Evolutionary conservation across 2,329 filamentous ascomycete species (phyloP), one percentile per base, ranked within the genome.

Genomic region (Mycogone perniciosa): DNA sequence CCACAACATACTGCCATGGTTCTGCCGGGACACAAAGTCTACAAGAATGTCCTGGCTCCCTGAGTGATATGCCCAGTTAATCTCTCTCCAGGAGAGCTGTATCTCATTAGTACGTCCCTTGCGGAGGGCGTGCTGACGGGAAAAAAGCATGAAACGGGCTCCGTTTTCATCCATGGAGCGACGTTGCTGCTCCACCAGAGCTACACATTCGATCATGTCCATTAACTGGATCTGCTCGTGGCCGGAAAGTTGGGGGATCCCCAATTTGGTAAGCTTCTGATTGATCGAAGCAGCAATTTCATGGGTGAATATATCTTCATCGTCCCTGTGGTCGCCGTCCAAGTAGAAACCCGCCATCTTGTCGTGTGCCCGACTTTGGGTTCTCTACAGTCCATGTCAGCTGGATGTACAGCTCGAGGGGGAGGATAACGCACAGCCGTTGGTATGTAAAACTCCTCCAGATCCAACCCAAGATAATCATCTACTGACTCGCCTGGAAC

Each of bases 111-210:
- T 78, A 53, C 84, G 80, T 44, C 78, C 76, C 64, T 82, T 84
- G 30, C 85, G 81, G 44, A 95, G 72, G 45, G 83, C 83, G 64
- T 92, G 84, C 61, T 95, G 87, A 20, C 89, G 80, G 70, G 92
- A 93, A 68, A 93, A 93, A 9, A 96, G 75, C 69, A 96, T 81
- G 67, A 91, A 96, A 40, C 89, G 83, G 7, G 88, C 86, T 4
- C 88, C 91, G 61, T 96, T 95, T 60, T 89, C 88, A 62, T 96
- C 91, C 71, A 96, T 86, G 3, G 90, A 95, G 5, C 89, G 82
- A 13, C 89, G 82, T 62, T 96, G 89, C 61, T 86, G 88, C 64
- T 95, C 89, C 1, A 95, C 88, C 37, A 88, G 81, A 4, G 88
- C 86, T 41, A 86, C 82, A 55, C 90, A 95, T 67, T 95, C 89